Evolutionary conservation across 2,329 filamentous ascomycete species (phyloP).

Genomic region (Colletotrichum spaethianum): DNA sequence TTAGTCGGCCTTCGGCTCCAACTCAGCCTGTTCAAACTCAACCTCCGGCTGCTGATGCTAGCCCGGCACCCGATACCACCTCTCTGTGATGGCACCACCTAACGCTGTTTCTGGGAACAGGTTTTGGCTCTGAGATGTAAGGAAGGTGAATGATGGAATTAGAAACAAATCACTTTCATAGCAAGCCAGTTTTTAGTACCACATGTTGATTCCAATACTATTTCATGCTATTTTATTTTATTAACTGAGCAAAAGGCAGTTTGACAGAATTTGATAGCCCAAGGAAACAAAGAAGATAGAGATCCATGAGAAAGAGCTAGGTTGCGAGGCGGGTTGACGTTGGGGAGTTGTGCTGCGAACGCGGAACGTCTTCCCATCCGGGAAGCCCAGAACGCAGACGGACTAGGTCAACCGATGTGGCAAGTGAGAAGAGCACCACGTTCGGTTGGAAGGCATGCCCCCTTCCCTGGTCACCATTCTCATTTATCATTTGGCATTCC

Average conservation of each 20-base stretch:
- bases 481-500: neutral
- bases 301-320: neutral
- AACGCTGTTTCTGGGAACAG: neutral
- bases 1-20: neutral
- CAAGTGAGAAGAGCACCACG: neutral
- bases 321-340: neutral
- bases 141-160: too few species aligned
- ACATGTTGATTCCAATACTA: neutral
- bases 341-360: neutral
- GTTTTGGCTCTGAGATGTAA: neutral
- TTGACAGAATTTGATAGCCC: neutral
- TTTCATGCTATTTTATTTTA: neutral
- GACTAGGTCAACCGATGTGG: neutral
- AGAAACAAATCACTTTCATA: rapidly evolving
- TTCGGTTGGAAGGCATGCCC: neutral
- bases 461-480: too few species aligned
- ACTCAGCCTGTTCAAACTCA: neutral
- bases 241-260: neutral
- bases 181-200: neutral
- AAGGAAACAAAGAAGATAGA: neutral
- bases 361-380: neutral
- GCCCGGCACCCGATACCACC: neutral
- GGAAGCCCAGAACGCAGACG: neutral
- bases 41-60: neutral
- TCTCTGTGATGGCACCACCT: neutral